These are phyloP conservation scores for Botrytis porri DNA, from an alignment of 2,329 filamentous ascomycete species.

Conservation along the genomic window DNA sequence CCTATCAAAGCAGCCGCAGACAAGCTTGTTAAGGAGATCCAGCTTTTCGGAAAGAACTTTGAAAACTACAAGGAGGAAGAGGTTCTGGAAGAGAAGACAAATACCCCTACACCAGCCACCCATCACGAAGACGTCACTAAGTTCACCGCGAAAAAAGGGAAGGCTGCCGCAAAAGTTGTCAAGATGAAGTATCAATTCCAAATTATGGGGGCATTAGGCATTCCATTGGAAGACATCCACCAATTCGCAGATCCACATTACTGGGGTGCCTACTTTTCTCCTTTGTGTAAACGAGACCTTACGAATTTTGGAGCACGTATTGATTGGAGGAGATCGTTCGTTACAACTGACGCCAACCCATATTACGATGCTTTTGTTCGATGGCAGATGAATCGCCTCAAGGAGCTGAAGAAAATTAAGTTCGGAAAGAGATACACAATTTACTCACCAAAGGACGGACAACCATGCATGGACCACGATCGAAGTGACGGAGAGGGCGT, in stretches of 20 bases:
- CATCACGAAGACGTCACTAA: constrained; percentile 83
- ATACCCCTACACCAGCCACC: constrained; percentile 58
- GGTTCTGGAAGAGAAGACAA: constrained; percentile 48
- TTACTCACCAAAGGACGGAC: constrained; percentile 85
- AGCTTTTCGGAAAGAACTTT: constrained; percentile 84
- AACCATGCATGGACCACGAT: constrained; percentile 87
- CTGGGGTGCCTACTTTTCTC: constrained; percentile 91
- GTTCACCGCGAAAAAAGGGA: constrained; percentile 89
- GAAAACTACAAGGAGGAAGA: constrained; percentile 68
- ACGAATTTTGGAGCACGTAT: constrained; percentile 81
- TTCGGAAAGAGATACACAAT: constrained; percentile 92
- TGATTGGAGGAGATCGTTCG: constrained; percentile 89
- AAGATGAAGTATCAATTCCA: constrained; percentile 96
- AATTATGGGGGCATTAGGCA: constrained; percentile 89
- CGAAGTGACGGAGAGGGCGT: constrained; percentile 77
- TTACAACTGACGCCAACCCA: constrained; percentile 94
- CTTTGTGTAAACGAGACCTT: constrained; percentile 74
- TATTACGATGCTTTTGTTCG: constrained; percentile 94
- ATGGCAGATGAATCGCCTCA: constrained; percentile 95
- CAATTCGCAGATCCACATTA: constrained; percentile 87
- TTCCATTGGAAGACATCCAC: constrained; percentile 85
- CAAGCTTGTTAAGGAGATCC: constrained; percentile 87
- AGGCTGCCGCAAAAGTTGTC: constrained; percentile 83
- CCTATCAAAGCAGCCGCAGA: constrained; percentile 97
- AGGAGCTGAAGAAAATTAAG: constrained; percentile 87